phyloP scores from a whole-genome alignment of 177 flowering plant species.

The Telopea speciosissima region DNA sequence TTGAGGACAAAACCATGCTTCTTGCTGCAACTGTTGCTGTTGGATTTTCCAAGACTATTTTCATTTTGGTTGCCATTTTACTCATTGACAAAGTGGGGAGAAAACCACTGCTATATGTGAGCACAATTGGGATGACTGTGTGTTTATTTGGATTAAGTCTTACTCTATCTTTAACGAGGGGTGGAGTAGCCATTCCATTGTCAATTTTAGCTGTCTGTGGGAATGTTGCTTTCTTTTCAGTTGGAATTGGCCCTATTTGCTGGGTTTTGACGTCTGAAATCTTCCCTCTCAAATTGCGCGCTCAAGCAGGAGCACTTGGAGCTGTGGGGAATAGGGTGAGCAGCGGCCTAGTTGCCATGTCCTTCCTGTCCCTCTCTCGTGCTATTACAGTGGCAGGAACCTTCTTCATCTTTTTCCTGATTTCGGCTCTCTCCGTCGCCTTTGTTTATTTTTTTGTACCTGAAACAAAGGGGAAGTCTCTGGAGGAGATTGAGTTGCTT shows the following conservation, averaged over 20 bases:
- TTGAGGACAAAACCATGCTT: slow-evolving; percentile 42
- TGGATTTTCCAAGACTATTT: slow-evolving; percentile 63
- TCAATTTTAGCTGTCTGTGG: slow-evolving; percentile 65
- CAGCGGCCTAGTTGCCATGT: slow-evolving; percentile 82
- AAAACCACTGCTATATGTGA: slow-evolving; percentile 68
- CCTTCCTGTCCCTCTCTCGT: slow-evolving; percentile 65
- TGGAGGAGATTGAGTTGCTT: slow-evolving; percentile 72
- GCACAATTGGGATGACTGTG: slow-evolving; percentile 84
- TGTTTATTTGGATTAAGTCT: slow-evolving; percentile 52
- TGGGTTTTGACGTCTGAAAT: slow-evolving; percentile 88
- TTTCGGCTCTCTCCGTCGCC: slow-evolving; percentile 58
- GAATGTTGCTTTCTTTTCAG: slow-evolving; percentile 82
- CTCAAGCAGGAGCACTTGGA: slow-evolving; percentile 82
- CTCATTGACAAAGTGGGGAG: slow-evolving; percentile 77
- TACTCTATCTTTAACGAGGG: slow-evolving; percentile 33
- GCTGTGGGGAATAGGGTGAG: slow-evolving; percentile 73
- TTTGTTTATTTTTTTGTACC: slow-evolving; percentile 64
- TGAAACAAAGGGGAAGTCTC: slow-evolving; percentile 81
- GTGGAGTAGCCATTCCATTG: slow-evolving; percentile 38
- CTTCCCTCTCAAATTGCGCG: slow-evolving; percentile 71
- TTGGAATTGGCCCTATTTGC: slow-evolving; percentile 83
- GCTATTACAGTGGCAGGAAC: slow-evolving; percentile 66
- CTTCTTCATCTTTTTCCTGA: slow-evolving; percentile 51
- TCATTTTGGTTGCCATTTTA: slow-evolving; percentile 64
- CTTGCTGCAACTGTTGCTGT: slow-evolving; percentile 88